A percentile compares a stretch with the other conserved stretches of the same genome.
Conservation (phyloP, 1,284 basidiomycete species). For the Trametes sp. region DNA sequence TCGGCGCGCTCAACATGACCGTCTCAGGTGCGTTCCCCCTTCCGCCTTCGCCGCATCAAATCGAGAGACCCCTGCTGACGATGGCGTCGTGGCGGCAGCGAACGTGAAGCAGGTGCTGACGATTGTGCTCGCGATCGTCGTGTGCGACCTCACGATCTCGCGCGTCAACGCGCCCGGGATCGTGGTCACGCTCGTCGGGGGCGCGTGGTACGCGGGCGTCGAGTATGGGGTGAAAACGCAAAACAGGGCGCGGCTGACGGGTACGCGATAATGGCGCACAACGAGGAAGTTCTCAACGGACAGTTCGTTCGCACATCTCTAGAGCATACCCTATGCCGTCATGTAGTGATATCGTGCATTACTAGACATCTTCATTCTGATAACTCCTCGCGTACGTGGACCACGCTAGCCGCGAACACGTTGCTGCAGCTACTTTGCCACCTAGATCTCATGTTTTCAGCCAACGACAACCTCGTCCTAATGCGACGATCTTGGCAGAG, state of each 20-base stretch:
- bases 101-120: constrained; percentile 97
- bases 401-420: too few relatives aligned
- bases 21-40: constrained; percentile 76
- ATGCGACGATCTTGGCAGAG: too few relatives aligned
- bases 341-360: constrained; percentile 15
- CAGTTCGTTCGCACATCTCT: neutral
- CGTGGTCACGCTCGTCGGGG: constrained; percentile 80
- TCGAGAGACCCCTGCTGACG: constrained; percentile 12
- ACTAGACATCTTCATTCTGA: too few relatives aligned
- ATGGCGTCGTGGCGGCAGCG: constrained; percentile 49
- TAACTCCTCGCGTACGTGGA: too few relatives aligned
- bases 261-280: too few relatives aligned
- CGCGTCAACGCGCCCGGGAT: constrained; percentile 84
- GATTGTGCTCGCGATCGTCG: constrained; percentile 81
- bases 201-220: constrained; percentile 83
- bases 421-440: too few relatives aligned
- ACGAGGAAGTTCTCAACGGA: neutral
- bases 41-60: too few relatives aligned
- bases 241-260: neutral
- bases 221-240: constrained; percentile 67
- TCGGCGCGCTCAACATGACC: constrained; percentile 87
- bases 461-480: too few relatives aligned
- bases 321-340: constrained; percentile 5
- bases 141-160: constrained; percentile 87
- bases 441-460: too few relatives aligned